These are phyloP conservation scores for Penicillium sp. DNA, from an alignment of 2,329 filamentous ascomycete genomes.

Conservation along the genomic window DNA sequence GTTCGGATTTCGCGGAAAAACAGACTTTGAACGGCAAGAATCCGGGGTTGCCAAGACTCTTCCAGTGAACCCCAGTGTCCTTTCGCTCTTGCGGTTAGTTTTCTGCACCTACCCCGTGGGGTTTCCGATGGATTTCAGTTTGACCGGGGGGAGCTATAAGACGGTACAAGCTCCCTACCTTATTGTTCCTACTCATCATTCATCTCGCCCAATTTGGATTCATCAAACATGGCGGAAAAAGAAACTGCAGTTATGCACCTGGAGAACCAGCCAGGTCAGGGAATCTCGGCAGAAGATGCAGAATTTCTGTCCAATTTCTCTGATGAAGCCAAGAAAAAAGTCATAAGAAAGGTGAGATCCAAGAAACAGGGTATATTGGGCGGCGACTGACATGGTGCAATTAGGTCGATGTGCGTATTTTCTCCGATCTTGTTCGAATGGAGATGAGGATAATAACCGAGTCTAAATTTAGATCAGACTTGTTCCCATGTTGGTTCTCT, in stretches of 20 bases:
- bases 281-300: conserved; percentile 1
- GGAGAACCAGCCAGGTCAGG: not conserved
- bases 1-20: not conserved
- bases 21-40: conserved; percentile 1
- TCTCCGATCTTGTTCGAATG: not conserved
- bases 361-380: too few species aligned
- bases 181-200: not conserved
- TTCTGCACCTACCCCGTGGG: not conserved
- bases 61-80: not conserved
- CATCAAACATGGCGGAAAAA: not conserved
- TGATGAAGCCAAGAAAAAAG: not conserved
- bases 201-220: not conserved
- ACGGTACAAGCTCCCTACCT: not conserved
- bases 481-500: conserved; percentile 22
- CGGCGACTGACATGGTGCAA: not conserved
- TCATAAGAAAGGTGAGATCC: not conserved
- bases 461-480: conserved; percentile 12
- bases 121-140: not conserved
- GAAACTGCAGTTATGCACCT: not conserved
- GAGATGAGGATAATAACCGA: not conserved
- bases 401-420: not conserved
- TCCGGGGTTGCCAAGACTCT: conserved; percentile 2
- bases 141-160: not conserved
- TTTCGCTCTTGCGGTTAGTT: not conserved
- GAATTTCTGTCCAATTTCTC: not conserved